phyloP scores from a whole-genome alignment of 2,329 filamentous ascomycete species.

The Orbilia oligospora region DNA sequence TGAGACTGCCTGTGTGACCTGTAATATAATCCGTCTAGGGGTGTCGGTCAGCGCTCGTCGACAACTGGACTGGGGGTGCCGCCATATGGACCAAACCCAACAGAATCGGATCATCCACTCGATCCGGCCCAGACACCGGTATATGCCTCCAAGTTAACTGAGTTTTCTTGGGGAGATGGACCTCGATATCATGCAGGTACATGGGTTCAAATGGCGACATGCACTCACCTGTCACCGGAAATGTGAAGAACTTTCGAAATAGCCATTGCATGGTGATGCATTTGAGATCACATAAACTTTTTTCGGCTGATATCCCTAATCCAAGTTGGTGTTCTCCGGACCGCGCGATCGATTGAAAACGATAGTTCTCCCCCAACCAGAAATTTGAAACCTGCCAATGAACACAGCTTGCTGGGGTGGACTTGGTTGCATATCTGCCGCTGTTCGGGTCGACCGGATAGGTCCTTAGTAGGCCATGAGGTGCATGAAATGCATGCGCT shows the following conservation, averaged over 20 bases:
- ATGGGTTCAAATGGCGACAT: slow-evolving; percentile 30
- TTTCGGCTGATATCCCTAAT: slow-evolving; percentile 26
- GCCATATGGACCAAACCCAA: background rate
- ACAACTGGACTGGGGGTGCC: background rate
- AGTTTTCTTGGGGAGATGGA: background rate
- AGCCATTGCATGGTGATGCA: background rate
- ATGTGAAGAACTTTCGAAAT: slow-evolving; percentile 5
- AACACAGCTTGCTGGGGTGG: slow-evolving; percentile 8
- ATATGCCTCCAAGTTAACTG: background rate
- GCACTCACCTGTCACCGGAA: slow-evolving; percentile 28
- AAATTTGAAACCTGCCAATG: slow-evolving; percentile 13
- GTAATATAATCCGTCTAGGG: background rate
- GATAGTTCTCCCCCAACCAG: background rate
- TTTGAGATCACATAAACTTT: background rate
- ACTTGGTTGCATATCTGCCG: slow-evolving; percentile 33
- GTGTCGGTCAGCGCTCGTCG: background rate
- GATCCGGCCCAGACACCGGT: background rate
- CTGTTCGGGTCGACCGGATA: slow-evolving; percentile 43
- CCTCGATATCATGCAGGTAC: slow-evolving; percentile 27
- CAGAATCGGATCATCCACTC: background rate
- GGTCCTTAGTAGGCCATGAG: background rate
- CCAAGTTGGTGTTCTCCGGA: slow-evolving; percentile 14
- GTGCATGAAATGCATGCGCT: slow-evolving; percentile 18
- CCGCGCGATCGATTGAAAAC: slow-evolving; percentile 17
- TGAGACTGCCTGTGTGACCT: slow-evolving; percentile 19